Evolutionary conservation across 1,284 basidiomycete genomes (phyloP), one percentile per base, ranked within the genome.

Genomic region (Pascua guehoae): DNA sequence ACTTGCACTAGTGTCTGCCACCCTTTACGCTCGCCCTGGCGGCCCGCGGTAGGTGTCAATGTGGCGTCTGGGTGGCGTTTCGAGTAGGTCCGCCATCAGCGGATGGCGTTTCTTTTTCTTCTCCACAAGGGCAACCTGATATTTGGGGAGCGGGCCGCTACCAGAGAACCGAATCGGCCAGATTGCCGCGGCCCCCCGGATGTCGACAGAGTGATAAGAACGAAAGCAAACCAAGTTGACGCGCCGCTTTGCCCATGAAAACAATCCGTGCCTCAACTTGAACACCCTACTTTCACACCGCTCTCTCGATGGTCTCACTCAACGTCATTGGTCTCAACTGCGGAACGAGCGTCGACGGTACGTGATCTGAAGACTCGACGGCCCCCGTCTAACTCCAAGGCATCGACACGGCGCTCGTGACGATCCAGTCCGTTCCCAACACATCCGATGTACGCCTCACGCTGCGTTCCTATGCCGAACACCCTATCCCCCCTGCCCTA

Each of bases 311-410:
- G 38, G 47, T 41, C 37, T 32, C 32, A 8, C 50, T 49, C 12
- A 49, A 36, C 24, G 62, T 67, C 32, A 53, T 67, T 12, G 66
- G 66, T 5, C 54, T 67, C 51, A 67, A 67, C 62, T 57, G 53
- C 39, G 66, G 66, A 12, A 67, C 66, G 9, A 48, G 53, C 16
- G 62, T 66, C 52, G 66, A 61, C 37, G 60, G 58, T 52, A 48
- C 32, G 18, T 24, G 18, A 54, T 41, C 24, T 11, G 18, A 14
- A 55, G 36, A 43, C 42, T 32, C 12, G 0, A 7, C 8, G 32
- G 14, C 37, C 53, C 17, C 12, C 36, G 24, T 41, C 56, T 18
- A 52, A 36, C n/a, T 9, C 38, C 24, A 3, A 46, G 47, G 5
- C 17, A 16, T 47, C 43, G 45, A 42, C 44, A 38, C 41, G 16